A percentile compares a stretch with the other conserved stretches of the same genome.
phyloP scores from a whole-genome alignment of 202 grass and related monocot species.

The Hordeum pubiflorum region DNA sequence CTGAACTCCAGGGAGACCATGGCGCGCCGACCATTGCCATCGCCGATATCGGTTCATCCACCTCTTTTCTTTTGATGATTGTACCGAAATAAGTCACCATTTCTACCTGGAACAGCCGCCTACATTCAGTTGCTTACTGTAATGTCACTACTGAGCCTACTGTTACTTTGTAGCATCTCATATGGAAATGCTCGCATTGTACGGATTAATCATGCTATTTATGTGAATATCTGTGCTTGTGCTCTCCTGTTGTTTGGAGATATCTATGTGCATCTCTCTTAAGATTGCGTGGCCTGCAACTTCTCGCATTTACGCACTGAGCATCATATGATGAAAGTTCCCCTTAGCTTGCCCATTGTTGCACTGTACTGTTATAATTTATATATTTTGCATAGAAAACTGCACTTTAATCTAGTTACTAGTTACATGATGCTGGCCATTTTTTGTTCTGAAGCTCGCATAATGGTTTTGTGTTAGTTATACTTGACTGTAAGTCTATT shows the following conservation, averaged over 20 bases:
- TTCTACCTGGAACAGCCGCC: background rate
- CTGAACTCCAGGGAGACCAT: background rate
- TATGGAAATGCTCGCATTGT: background rate
- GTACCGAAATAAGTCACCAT: background rate
- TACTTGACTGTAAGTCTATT: background rate
- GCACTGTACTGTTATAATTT: background rate
- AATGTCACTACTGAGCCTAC: background rate
- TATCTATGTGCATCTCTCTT: background rate
- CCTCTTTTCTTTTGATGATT: slow-evolving; percentile 34
- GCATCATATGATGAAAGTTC: background rate
- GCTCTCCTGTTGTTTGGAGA: background rate
- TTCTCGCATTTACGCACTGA: background rate
- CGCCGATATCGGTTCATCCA: slow-evolving; percentile 24
- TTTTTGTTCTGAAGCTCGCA: background rate
- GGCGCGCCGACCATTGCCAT: background rate
- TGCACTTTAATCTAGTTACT: background rate
- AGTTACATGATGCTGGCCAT: background rate
- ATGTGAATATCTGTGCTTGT: background rate
- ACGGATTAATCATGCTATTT: background rate
- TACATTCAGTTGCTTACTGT: background rate
- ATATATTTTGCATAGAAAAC: background rate
- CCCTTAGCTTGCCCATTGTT: background rate
- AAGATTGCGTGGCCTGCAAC: background rate
- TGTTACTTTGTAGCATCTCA: background rate
- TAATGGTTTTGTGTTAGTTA: background rate